phyloP scores from a whole-genome alignment of 768 basidiomycete genomes.

The Fomitopsis serialis region DNA sequence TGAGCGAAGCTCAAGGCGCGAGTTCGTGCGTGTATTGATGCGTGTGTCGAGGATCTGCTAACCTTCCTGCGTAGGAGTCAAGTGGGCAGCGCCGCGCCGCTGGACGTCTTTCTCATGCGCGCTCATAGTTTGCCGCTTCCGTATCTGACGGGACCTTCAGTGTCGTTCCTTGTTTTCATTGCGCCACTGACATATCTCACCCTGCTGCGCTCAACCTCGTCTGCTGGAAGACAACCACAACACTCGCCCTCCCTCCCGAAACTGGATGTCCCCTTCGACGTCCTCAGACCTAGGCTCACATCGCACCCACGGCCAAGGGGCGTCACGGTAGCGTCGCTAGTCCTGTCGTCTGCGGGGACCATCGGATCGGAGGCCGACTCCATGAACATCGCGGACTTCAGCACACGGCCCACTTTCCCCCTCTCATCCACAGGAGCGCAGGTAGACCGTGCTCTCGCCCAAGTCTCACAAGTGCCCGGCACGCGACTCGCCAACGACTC shows the following conservation, averaged over 20 bases:
- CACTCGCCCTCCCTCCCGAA: conserved; percentile 19
- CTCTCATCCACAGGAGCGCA: conserved; percentile 40
- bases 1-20: conserved; percentile 46
- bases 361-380: conserved; percentile 26
- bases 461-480: conserved; percentile 28
- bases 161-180: conserved; percentile 68
- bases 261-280: conserved; percentile 48
- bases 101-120: conserved; percentile 69
- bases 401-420: conserved; percentile 47
- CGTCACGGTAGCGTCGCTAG: conserved; percentile 48
- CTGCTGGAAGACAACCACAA: conserved; percentile 9
- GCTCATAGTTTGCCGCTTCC: conserved; percentile 67
- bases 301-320: conserved; percentile 35
- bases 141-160: conserved; percentile 59
- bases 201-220: conserved; percentile 38
- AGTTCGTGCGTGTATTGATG: conserved; percentile 37
- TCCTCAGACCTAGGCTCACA: conserved; percentile 43
- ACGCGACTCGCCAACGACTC: conserved; percentile 11
- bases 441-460: conserved; percentile 49
- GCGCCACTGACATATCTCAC: conserved; percentile 68
- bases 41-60: background rate
- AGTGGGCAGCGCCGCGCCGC: conserved; percentile 37
- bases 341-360: conserved; percentile 37
- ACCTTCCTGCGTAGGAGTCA: background rate
- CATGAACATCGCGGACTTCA: conserved; percentile 17